A percentile compares a stretch with the other conserved stretches of the same genome.
These are phyloP conservation scores for Neurospora crassa DNA, from an alignment of 2,329 filamentous ascomycete genomes.

Conservation along the genomic window DNA sequence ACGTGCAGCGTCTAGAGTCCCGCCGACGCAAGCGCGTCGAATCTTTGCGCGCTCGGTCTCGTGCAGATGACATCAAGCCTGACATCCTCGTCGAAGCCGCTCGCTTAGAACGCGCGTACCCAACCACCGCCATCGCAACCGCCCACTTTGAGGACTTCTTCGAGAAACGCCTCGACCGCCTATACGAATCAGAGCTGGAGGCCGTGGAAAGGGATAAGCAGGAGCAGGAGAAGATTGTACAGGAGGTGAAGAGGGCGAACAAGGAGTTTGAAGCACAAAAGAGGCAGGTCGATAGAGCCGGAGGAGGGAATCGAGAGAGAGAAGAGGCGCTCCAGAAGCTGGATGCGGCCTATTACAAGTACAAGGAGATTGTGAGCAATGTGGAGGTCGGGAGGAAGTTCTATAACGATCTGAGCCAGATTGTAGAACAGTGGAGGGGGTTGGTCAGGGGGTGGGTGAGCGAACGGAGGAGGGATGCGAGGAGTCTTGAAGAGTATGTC, in stretches of 20 bases:
- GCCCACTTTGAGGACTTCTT: conserved; percentile 91
- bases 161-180: conserved; percentile 61
- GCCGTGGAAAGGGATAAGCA: conserved; percentile 59
- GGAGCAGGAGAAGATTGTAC: conserved; percentile 65
- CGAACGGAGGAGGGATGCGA: conserved; percentile 70
- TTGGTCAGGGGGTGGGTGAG: conserved; percentile 68
- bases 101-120: conserved; percentile 75
- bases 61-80: conserved; percentile 78
- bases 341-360: conserved; percentile 88
- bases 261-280: conserved; percentile 66
- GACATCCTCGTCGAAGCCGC: conserved; percentile 77
- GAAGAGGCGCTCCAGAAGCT: conserved; percentile 80
- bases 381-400: conserved; percentile 88
- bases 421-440: conserved; percentile 75
- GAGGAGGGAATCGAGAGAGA: conserved; percentile 52
- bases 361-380: conserved; percentile 91
- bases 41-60: conserved; percentile 65
- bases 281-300: conserved; percentile 43
- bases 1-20: conserved; percentile 74
- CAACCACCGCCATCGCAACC: conserved; percentile 73
- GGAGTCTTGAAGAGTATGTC: conserved; percentile 63
- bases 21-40: conserved; percentile 73
- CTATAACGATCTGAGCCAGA: conserved; percentile 89
- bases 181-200: conserved; percentile 71
- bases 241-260: conserved; percentile 65